phyloP scores from a whole-genome alignment of 1,284 basidiomycete species.

The Ceratorhiza oryzae-sativae region DNA sequence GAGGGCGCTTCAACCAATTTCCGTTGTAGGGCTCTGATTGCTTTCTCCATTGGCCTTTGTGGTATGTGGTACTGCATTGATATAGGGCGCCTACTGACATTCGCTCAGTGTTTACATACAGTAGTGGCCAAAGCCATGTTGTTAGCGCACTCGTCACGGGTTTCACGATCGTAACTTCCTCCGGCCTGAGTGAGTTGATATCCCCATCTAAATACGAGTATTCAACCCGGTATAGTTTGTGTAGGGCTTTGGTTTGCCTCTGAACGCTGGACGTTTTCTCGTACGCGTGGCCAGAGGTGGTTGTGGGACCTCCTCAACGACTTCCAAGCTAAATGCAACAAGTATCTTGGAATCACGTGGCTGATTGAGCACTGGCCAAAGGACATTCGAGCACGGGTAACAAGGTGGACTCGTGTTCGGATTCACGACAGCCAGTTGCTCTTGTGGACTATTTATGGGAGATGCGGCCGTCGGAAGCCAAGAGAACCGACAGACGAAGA shows the following conservation, averaged over 20 bases:
- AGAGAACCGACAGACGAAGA: constrained; percentile 4
- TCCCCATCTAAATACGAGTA: neutral
- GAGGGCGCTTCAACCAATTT: neutral
- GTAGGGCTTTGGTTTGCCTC: constrained; percentile 80
- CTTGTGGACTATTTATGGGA: neutral
- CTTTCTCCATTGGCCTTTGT: constrained; percentile 72
- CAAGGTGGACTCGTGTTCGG: neutral
- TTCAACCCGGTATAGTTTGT: constrained; percentile 52
- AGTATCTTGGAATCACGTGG: constrained; percentile 51
- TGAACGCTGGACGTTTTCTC: constrained; percentile 73
- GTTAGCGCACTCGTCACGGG: constrained; percentile 76
- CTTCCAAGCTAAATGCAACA: constrained; percentile 54
- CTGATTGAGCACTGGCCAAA: constrained; percentile 39
- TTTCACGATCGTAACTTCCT: constrained; percentile 74
- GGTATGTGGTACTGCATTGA: constrained; percentile 68
- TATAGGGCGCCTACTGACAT: too few species aligned
- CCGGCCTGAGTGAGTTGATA: constrained; percentile 57
- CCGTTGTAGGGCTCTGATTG: constrained; percentile 56
- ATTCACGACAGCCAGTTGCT: neutral
- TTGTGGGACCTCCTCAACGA: constrained; percentile 71
- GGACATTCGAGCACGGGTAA: constrained; percentile 15
- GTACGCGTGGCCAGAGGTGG: constrained; percentile 68
- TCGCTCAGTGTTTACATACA: constrained; percentile 48
- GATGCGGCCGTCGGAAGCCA: constrained; percentile 8
- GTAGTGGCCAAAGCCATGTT: constrained; percentile 53